Conservation (phyloP, 169 alveolate genomes). For the Cryptosporidium tyzzeri region DNA sequence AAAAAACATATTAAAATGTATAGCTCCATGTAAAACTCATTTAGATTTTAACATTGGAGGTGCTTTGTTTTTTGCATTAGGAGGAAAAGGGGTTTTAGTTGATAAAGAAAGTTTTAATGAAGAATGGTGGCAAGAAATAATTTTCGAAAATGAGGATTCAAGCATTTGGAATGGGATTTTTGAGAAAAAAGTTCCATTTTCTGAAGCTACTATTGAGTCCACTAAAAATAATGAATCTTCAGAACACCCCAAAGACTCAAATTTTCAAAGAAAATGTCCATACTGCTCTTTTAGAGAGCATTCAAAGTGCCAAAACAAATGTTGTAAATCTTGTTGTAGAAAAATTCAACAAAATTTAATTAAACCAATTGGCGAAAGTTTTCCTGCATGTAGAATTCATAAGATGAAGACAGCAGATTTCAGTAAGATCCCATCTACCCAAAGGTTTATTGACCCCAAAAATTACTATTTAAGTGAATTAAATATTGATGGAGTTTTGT, state of each 20-base stretch:
- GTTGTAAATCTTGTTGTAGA: constrained; percentile 72
- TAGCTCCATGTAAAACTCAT: constrained; percentile 70
- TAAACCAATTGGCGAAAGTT: constrained; percentile 11
- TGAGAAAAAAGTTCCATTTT: constrained; percentile 4
- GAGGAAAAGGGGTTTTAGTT: constrained; percentile 49
- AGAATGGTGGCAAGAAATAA: constrained; percentile 70
- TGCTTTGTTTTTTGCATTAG: constrained; percentile 57
- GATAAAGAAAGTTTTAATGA: constrained; percentile 7
- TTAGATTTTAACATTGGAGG: constrained; percentile 76
- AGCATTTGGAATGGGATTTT: constrained; percentile 35
- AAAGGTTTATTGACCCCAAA: constrained; percentile 51
- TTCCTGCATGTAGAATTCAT: constrained; percentile 51
- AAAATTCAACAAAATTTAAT: constrained; percentile 51
- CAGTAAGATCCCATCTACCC: constrained; percentile 57
- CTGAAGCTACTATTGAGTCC: not conserved
- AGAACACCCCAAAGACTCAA: not conserved
- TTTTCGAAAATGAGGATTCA: not conserved
- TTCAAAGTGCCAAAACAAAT: constrained; percentile 54
- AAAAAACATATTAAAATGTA: constrained; percentile 28
- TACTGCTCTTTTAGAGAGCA: constrained; percentile 59
- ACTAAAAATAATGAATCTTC: not conserved
- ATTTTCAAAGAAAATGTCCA: constrained; percentile 40
- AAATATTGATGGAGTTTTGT: not conserved
- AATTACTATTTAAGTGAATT: constrained; percentile 30
- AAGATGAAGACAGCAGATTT: constrained; percentile 55